Conservation (phyloP, 345 rosid species). For the Populus tremula region DNA sequence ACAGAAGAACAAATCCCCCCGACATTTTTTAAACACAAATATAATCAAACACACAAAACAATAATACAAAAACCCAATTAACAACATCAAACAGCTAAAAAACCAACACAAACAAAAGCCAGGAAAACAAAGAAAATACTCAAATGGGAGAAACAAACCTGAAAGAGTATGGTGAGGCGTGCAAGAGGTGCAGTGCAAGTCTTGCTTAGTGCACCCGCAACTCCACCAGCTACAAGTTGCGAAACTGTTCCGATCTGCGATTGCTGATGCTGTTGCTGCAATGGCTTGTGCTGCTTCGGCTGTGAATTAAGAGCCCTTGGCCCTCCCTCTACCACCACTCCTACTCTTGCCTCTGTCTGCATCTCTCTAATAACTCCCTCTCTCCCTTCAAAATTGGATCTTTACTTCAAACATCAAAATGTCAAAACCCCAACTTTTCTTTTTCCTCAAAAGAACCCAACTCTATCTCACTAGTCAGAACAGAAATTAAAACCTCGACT, state of each 20-base stretch:
- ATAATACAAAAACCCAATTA: background rate
- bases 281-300: slow-evolving; percentile 8
- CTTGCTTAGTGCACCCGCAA: slow-evolving; percentile 34
- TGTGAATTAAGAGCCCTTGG: slow-evolving; percentile 21
- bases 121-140: background rate
- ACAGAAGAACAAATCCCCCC: background rate
- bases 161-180: slow-evolving; percentile 36
- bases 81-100: background rate
- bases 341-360: slow-evolving; percentile 86
- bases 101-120: background rate
- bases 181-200: slow-evolving; percentile 39
- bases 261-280: slow-evolving; percentile 16
- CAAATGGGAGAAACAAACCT: slow-evolving; percentile 7
- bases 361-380: slow-evolving; percentile 27
- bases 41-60: background rate
- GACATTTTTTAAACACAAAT: background rate
- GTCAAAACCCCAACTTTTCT: background rate
- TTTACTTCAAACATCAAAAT: background rate
- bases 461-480: background rate
- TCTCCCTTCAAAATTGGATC: background rate
- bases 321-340: slow-evolving; percentile 59
- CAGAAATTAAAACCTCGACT: background rate
- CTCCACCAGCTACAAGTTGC: slow-evolving; percentile 31
- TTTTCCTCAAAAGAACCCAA: background rate
- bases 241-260: slow-evolving; percentile 29